Base-by-base conservation (phyloP, 805 yeast genomes). In the Yarrowia sp. region DNA sequence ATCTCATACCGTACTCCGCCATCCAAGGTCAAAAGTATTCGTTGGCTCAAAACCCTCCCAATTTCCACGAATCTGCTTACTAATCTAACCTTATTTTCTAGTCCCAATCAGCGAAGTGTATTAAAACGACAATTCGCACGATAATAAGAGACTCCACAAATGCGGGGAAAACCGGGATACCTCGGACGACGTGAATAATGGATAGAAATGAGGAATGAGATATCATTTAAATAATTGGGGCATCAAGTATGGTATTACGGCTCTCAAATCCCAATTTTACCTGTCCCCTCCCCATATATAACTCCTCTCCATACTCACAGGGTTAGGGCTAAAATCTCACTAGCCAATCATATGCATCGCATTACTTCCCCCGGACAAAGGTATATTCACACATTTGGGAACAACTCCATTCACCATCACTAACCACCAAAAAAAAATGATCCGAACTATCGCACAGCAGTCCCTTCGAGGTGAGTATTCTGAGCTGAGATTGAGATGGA, bases 401-500 rank as follows among this genome's bases (percentile, higher is more conserved):
- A 59, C 64, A 56, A 10, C 42, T 45, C 65, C 45, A 45, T 19
- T 59, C 38, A 43, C 46, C 65, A 59, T 32, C 65, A 45, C 65
- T 59, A 59, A 59, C 64, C 26, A 56, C 40, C 48, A 43, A 43
- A 59, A 40, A 55, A 56, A 59, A 48, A 63, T 63, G 67, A 63
- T 63, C 56, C 67, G 67, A 63, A 63, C 67, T 36, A 48, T 63
- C 48, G 67, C 67, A 48, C 67, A 63, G 67, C 67, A 63, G 56
- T 48, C 67, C 56, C 15, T 63, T 40, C 67, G 67, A 63, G 67
- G 67, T 63, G 46, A 63, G 67, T 63, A 49, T 22, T 5, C 43
- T 16, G 35, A 61, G 15, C 19, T 9, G 43, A 61, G 12, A 40
- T 40, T 42, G 42, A 38, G 42, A 15, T 4, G 43, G 45, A 19